These are phyloP conservation scores for Scutellaria baicalensis DNA, from an alignment of 257 asterid species.

Conservation along the genomic window DNA sequence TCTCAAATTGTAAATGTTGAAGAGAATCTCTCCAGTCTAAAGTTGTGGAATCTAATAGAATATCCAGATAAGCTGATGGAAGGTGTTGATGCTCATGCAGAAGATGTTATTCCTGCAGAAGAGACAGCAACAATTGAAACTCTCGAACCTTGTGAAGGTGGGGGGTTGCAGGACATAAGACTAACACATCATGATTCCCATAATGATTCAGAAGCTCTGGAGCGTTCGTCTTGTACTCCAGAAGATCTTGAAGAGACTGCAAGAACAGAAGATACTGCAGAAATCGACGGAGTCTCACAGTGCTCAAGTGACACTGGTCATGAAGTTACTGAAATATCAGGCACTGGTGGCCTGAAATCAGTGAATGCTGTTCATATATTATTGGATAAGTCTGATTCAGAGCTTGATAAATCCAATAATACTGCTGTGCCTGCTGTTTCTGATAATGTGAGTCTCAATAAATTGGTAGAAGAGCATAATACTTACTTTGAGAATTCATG, in stretches of 20 bases:
- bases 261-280: conserved; percentile 17
- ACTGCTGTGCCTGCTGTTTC: conserved; percentile 20
- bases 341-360: conserved; percentile 17
- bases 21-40: background rate
- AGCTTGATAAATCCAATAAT: conserved; percentile 20
- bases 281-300: conserved; percentile 4
- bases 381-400: conserved; percentile 17
- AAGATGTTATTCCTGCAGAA: conserved; percentile 25
- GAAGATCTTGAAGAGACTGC: conserved; percentile 27
- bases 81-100: conserved; percentile 19
- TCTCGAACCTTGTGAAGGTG: conserved; percentile 20
- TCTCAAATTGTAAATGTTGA: conserved; percentile 7
- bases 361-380: conserved; percentile 17
- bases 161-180: conserved; percentile 15
- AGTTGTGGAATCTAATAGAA: background rate
- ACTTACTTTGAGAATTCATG: conserved; percentile 27
- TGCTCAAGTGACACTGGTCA: conserved; percentile 10
- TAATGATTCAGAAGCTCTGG: conserved; percentile 19
- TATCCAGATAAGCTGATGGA: conserved; percentile 17
- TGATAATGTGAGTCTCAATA: conserved; percentile 21
- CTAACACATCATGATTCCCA: conserved; percentile 7
- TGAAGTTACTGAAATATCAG: conserved; percentile 18
- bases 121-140: conserved; percentile 14
- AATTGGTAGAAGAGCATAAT: conserved; percentile 23
- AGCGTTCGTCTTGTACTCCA: conserved; percentile 19